Percentiles rank a stretch among this genome's conserved stretches.
Evolutionary conservation across 441 rosid genomes (phyloP).

Genomic region (Capsella rubella): DNA sequence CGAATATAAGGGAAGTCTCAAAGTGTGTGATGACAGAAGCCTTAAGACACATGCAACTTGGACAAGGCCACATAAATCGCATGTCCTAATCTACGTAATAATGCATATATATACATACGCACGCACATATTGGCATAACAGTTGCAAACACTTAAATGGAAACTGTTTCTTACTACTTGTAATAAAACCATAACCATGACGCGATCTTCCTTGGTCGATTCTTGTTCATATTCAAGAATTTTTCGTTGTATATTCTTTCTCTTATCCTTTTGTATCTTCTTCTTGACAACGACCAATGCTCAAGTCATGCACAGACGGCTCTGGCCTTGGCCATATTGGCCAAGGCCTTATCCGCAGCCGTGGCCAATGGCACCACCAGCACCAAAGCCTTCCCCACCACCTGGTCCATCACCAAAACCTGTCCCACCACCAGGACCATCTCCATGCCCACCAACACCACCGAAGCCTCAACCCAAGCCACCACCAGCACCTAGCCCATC

Average conservation of each 20-base stretch:
- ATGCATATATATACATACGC: constrained; percentile 23
- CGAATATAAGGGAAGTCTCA: constrained; percentile 34
- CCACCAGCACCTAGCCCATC: constrained; percentile 29
- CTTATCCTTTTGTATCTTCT: constrained; percentile 28
- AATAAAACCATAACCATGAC: constrained; percentile 42
- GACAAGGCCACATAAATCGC: constrained; percentile 35
- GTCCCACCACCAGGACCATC: constrained; percentile 22
- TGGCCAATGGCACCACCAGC: constrained; percentile 36
- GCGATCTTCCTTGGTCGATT: constrained; percentile 26
- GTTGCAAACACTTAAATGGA: constrained; percentile 21
- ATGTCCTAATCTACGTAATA: constrained; percentile 30
- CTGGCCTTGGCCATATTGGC: constrained; percentile 42
- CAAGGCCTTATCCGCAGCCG: constrained; percentile 36
- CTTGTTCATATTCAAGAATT: constrained; percentile 32
- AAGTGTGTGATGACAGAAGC: constrained; percentile 38
- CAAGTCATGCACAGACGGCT: constrained; percentile 38
- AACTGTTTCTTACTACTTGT: constrained; percentile 19
- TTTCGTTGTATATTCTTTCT: constrained; percentile 30
- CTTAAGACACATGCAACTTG: constrained; percentile 33
- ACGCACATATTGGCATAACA: constrained; percentile 14
- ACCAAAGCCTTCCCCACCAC: constrained; percentile 32
- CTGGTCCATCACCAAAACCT: constrained; percentile 9
- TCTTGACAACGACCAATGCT: constrained; percentile 33
- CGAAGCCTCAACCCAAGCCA: constrained; percentile 25
- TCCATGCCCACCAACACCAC: constrained; percentile 36